These are phyloP conservation scores for Mortierella sp. DNA, from an alignment of 371 early-diverging fungal species.

Conservation along the genomic window DNA sequence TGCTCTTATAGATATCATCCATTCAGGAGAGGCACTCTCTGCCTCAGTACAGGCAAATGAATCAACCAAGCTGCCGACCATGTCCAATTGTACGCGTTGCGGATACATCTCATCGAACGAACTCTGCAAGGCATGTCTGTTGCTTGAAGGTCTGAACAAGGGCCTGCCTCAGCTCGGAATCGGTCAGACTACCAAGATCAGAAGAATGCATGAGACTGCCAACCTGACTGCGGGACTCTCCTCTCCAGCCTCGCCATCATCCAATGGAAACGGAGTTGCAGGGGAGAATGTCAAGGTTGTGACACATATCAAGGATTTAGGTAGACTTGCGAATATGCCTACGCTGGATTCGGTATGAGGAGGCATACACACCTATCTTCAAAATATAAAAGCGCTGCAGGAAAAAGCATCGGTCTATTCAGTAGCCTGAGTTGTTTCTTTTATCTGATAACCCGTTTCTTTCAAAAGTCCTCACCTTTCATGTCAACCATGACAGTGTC, in stretches of 20 bases:
- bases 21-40: constrained; percentile 93
- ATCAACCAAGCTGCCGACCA: constrained; percentile 62
- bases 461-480: no score
- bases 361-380: no score
- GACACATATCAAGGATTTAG: constrained; percentile 49
- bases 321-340: constrained; percentile 32
- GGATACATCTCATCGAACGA: constrained; percentile 95
- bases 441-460: no score
- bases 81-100: constrained; percentile 84
- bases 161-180: constrained; percentile 80
- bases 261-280: background rate
- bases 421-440: no score
- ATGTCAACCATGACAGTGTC: no score
- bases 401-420: no score
- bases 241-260: constrained; percentile 3
- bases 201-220: constrained; percentile 38
- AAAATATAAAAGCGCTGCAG: no score
- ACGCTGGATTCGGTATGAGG: constrained; percentile 13
- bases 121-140: constrained; percentile 94
- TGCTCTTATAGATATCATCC: constrained; percentile 81
- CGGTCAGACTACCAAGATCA: constrained; percentile 47
- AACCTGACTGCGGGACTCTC: constrained; percentile 14
- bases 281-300: constrained; percentile 25
- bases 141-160: constrained; percentile 93
- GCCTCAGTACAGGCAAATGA: constrained; percentile 75